These are phyloP conservation scores for Populus pruinosa DNA, from an alignment of 345 rosid genomes.

Conservation along the genomic window DNA sequence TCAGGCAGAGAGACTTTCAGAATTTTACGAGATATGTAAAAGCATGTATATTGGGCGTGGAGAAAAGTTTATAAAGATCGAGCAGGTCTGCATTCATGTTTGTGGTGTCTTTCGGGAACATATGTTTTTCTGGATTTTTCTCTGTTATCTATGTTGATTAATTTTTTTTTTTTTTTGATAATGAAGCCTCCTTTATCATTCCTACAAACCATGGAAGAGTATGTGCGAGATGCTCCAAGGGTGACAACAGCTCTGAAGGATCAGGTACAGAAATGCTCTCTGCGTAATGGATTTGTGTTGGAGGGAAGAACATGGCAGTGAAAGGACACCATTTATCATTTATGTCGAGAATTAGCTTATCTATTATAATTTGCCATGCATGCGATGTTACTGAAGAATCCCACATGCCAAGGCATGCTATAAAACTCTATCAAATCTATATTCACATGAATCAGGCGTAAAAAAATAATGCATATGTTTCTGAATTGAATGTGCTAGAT, in stretches of 20 bases:
- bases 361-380: background rate
- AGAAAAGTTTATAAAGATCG: conserved; percentile 76
- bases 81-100: conserved; percentile 61
- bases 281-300: background rate
- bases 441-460: background rate
- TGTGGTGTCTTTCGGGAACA: conserved; percentile 5
- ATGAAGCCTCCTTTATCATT: conserved; percentile 85
- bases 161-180: conserved; percentile 4
- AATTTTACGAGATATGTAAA: conserved; percentile 91
- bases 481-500: background rate
- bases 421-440: background rate
- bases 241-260: conserved; percentile 54
- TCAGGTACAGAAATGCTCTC: conserved; percentile 47
- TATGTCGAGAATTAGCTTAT: background rate
- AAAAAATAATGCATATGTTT: background rate
- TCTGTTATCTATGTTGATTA: conserved; percentile 1
- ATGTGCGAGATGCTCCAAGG: conserved; percentile 80
- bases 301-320: background rate
- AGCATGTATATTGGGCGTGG: conserved; percentile 78
- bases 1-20: conserved; percentile 93
- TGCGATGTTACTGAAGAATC: background rate
- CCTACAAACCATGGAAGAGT: conserved; percentile 98
- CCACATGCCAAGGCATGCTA: background rate
- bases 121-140: background rate
- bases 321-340: background rate